A percentile compares a stretch with the other conserved stretches of the same genome.
Evolutionary conservation across 2,329 filamentous ascomycete species (phyloP).

Genomic region (Penicillium capsulatum): DNA sequence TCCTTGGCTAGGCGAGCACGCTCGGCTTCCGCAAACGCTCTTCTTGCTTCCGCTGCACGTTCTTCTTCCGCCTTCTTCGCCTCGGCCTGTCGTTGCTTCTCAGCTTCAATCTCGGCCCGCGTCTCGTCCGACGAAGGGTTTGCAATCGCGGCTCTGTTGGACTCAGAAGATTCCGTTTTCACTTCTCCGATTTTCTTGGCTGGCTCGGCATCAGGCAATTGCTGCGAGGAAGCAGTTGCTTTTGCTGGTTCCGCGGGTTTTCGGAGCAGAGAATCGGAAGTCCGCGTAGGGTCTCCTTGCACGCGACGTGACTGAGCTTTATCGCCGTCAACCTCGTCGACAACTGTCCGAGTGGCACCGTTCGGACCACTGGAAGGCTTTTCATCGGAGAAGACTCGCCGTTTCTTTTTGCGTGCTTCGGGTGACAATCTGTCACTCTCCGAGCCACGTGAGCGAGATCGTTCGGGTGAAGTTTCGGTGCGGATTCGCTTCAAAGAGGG

Average conservation of each 20-base stretch:
- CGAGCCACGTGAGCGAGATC: slow-evolving; percentile 34
- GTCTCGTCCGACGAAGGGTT: slow-evolving; percentile 30
- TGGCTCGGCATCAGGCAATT: slow-evolving; percentile 11
- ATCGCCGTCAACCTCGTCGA: slow-evolving; percentile 15
- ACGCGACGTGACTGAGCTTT: slow-evolving; percentile 19
- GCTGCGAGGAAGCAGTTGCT: slow-evolving; percentile 8
- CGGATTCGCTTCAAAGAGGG: slow-evolving; percentile 39
- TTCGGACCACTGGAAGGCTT: slow-evolving; percentile 30
- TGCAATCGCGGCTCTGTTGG: slow-evolving; percentile 23
- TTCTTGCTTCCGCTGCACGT: slow-evolving; percentile 30
- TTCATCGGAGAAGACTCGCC: slow-evolving; percentile 41
- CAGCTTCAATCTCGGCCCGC: not conserved
- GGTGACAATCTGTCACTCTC: slow-evolving; percentile 31
- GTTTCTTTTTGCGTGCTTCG: slow-evolving; percentile 42
- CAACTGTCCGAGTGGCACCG: slow-evolving; percentile 28
- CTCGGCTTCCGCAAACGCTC: slow-evolving; percentile 27
- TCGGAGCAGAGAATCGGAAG: slow-evolving; percentile 7
- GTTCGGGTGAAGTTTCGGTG: slow-evolving; percentile 41
- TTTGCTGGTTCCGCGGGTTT: slow-evolving; percentile 13
- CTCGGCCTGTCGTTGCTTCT: slow-evolving; percentile 13
- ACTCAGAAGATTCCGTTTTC: slow-evolving; percentile 32
- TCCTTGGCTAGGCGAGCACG: slow-evolving; percentile 32
- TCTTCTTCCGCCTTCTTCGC: slow-evolving; percentile 30
- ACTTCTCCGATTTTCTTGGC: slow-evolving; percentile 21
- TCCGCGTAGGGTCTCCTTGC: slow-evolving; percentile 11